Evolutionary conservation across 129 eudicot genomes (phyloP), one percentile per base, ranked within the genome.

Genomic region (Lactuca saligna): DNA sequence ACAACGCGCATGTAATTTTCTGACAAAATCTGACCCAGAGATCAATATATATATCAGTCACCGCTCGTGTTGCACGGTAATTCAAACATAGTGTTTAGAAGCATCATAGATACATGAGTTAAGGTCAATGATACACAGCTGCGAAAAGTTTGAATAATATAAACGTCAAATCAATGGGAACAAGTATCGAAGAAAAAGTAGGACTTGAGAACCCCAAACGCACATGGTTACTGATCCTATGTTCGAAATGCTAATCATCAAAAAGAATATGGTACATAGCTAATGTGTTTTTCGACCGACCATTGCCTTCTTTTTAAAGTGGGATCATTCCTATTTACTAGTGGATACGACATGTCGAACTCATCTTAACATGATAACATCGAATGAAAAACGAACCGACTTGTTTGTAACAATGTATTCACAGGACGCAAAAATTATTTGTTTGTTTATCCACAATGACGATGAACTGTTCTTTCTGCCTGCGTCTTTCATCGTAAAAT

Each of bases 121-220:
- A 54, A 51, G 73, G 73, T 68, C 74, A 69, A 41, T 69, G 39
- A 7, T 57, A 69, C 8, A 69, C 74, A 56, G 65, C 74, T 69
- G 65, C 64, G 39, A 68, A 56, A 55, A 37, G 73, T 38, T 39
- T 44, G 25, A 29, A 11, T 51, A 6, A 15, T 48, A 17, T 50
- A 15, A 53, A 61, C n/a, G 59, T 58, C 49, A 59, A 57, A 69
- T 69, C 74, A 57, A n/a, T 29, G 57, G 41, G n/a, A 70, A 58
- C 58, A 59, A 29, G 17, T n/a, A 15, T 58, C 46, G 34, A 46
- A 59, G 13, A 41, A 58, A 59, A 69, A 10, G 48, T 59, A 58
- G 66, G 67, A 34, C 51, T 42, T 55, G 64, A 15, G 35, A 49
- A 62, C 53, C 49, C 63, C 73, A 68, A 56, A 55, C 29, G 73